Base-by-base conservation (phyloP, 2,329 filamentous ascomycete genomes). In the Epichloe brachyelytri region DNA sequence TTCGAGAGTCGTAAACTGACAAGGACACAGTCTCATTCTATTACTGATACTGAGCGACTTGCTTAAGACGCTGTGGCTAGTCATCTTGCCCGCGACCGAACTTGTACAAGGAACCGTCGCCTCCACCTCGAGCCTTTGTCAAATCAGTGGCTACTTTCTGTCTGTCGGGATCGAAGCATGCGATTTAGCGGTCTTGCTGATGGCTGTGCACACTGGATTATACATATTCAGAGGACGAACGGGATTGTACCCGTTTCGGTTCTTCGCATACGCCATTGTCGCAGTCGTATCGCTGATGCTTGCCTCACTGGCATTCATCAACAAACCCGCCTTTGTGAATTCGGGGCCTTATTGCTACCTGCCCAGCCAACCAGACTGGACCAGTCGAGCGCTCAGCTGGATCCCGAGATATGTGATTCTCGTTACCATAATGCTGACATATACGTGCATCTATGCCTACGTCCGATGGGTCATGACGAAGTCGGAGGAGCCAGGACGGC, bases 351-450 rank as follows among this genome's bases (percentile, higher is more conserved):
- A 82, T 58, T 91, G 86, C 63, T 83, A 83, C 55, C 70, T 90
- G 3, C 83, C 85, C 0, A 69, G 78, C 15, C 71, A 77, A 3
- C 82, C 83, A 0, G 74, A 75, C 54, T 90, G 86, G 86, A 83
- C 83, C 55, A 74, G 81, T 43, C 68, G 83, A 15, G 80, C 77
- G 0, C 69, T 90, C 2, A 77, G 78, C 52, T 91, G 86, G 86
- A 74, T 86, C 7, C 86, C 86, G 37, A 76, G 86, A 47, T 88
- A 88, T 56, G 57, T 86, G 37, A 81, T 88, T 48, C 79, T 85
- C 56, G 60, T 75, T 8, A 68, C 76, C 26, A 84, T 90, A 55
- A 66, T 87, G 36, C 63, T 72, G 30, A 77, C 86, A 2, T 87
- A 88, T 46, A 68, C 77, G 22, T 78, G 77, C 6, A 82, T 89